These are phyloP conservation scores for Pleoardoris graminearum DNA, from an alignment of 2,329 filamentous ascomycete genomes.

Conservation along the genomic window DNA sequence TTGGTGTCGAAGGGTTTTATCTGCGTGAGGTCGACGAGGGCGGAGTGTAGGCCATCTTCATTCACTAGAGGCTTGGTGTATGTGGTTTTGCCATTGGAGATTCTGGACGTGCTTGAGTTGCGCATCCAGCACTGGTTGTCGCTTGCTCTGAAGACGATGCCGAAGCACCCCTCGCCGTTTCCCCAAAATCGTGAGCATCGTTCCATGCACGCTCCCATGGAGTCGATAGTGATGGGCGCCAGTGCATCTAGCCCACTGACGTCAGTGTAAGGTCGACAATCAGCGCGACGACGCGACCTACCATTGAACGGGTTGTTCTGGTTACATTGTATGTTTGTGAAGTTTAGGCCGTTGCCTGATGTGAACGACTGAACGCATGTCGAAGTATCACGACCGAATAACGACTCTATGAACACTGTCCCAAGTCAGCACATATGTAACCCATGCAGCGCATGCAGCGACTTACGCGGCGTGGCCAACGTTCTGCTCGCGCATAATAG, in stretches of 20 bases:
- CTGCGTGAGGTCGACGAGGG: constrained; percentile 24
- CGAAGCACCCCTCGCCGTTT: constrained; percentile 35
- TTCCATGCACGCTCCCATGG: constrained; percentile 35
- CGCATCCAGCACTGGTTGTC: constrained; percentile 32
- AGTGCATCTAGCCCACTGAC: constrained; percentile 24
- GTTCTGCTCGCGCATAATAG: constrained; percentile 26
- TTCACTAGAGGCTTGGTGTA: constrained; percentile 9
- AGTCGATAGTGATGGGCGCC: constrained; percentile 18
- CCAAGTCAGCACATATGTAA: constrained; percentile 13
- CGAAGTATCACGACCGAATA: constrained; percentile 13
- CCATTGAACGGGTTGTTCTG: constrained; percentile 35
- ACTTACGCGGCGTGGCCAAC: constrained; percentile 32
- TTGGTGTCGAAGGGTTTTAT: constrained; percentile 24
- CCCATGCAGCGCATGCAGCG: background rate
- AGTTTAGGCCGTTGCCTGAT: constrained; percentile 35
- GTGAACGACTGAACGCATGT: constrained; percentile 28
- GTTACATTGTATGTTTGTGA: constrained; percentile 33
- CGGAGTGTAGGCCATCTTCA: constrained; percentile 21
- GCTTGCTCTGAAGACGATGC: constrained; percentile 28
- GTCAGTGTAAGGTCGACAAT: constrained; percentile 4
- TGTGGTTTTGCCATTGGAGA: background rate
- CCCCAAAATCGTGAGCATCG: constrained; percentile 39
- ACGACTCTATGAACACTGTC: constrained; percentile 23
- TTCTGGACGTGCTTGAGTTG: constrained; percentile 24
- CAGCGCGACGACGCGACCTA: constrained; percentile 8